Evolutionary conservation across 257 asterid genomes (phyloP).

Genomic region (Solanum paucissectum): DNA sequence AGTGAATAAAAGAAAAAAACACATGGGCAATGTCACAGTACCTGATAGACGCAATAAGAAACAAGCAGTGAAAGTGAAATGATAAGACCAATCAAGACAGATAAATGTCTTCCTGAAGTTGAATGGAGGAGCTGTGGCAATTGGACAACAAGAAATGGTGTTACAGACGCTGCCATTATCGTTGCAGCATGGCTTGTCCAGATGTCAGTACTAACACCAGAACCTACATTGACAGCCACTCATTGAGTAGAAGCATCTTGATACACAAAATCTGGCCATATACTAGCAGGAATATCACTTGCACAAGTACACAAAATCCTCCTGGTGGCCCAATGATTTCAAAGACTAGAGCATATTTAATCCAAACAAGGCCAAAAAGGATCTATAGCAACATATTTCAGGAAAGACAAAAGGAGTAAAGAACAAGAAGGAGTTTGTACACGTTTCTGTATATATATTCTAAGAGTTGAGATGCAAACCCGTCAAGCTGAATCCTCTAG

Average conservation of each 20-base stretch:
- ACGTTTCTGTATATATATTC: neutral
- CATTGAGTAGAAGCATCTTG: neutral
- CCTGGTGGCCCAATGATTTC: neutral
- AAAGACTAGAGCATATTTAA: neutral
- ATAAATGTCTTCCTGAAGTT: conserved; percentile 49
- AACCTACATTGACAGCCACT: conserved; percentile 39
- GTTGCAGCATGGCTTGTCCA: conserved; percentile 82
- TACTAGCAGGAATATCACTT: neutral
- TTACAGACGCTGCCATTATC: conserved; percentile 76
- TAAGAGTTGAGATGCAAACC: conserved; percentile 30
- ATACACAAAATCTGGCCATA: neutral
- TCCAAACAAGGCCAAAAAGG: neutral
- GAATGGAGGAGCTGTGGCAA: conserved; percentile 54
- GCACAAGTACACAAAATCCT: neutral
- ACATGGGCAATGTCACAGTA: conserved; percentile 4
- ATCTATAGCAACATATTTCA: neutral
- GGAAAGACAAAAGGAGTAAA: neutral
- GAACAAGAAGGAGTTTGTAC: neutral
- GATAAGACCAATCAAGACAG: conserved; percentile 63
- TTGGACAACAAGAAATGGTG: conserved; percentile 74
- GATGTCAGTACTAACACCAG: conserved; percentile 74
- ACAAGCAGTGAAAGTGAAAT: conserved; percentile 48
- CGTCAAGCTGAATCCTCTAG: conserved; percentile 51
- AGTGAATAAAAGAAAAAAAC: neutral
- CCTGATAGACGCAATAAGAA: conserved; percentile 85